phyloP scores from a whole-genome alignment of 73 alveolate species.

The Blepharisma stoltei region DNA sequence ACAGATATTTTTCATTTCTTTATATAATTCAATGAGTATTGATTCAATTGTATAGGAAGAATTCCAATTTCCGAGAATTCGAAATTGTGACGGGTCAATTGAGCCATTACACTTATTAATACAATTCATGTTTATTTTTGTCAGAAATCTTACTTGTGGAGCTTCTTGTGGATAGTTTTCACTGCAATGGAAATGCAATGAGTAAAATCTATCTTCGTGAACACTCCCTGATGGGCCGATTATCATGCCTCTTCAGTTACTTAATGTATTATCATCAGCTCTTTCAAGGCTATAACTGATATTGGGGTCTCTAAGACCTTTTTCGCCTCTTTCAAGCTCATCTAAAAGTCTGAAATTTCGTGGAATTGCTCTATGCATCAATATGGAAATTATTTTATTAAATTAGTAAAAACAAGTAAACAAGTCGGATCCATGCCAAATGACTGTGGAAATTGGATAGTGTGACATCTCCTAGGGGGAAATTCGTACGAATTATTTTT shows the following conservation, averaged over 20 bases:
- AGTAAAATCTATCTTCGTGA: conserved; percentile 82
- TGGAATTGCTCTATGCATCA: conserved; percentile 59
- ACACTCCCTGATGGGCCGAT: conserved; percentile 77
- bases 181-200: conserved; percentile 81
- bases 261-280: conserved; percentile 89
- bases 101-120: conserved; percentile 73
- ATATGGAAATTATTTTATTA: no score
- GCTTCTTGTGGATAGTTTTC: conserved; percentile 85
- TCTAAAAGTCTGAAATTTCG: conserved; percentile 94
- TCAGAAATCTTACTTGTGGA: conserved; percentile 81
- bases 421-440: no score
- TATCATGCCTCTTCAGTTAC: conserved; percentile 96
- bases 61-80: conserved; percentile 57
- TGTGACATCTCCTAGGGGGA: no score
- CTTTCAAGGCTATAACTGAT: conserved; percentile 90
- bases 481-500: no score
- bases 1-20: conserved; percentile 63
- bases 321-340: conserved; percentile 93
- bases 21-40: conserved; percentile 59
- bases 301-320: conserved; percentile 85
- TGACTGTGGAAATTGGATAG: no score
- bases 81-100: conserved; percentile 60
- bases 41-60: conserved; percentile 51
- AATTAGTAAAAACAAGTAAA: no score
- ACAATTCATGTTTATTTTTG: conserved; percentile 87